Conservation (phyloP, 768 basidiomycete genomes). For the Butyriboletus loyo region DNA sequence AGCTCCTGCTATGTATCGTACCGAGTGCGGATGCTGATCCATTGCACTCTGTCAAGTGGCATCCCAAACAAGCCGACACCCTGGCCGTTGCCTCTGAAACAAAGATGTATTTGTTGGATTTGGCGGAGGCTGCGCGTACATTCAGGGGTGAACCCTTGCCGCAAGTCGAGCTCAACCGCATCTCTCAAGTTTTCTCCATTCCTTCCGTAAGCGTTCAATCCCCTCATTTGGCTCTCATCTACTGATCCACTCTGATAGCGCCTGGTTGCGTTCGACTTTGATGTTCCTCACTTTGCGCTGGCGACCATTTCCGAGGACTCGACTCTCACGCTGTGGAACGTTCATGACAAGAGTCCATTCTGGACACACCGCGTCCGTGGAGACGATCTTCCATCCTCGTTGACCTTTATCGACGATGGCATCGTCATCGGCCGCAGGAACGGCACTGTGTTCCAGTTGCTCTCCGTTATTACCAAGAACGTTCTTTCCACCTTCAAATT, state of each 20-base stretch:
- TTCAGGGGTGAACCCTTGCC: conserved; percentile 64
- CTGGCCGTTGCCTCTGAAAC: conserved; percentile 81
- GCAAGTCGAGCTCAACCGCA: conserved; percentile 65
- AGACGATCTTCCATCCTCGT: conserved; percentile 76
- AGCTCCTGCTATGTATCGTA: conserved; percentile 68
- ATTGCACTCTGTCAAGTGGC: conserved; percentile 84
- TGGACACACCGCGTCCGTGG: conserved; percentile 74
- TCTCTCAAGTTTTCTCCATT: conserved; percentile 65
- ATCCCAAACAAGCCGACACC: conserved; percentile 75
- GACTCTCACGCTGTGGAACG: conserved; percentile 78
- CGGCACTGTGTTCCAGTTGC: conserved; percentile 79
- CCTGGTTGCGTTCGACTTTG: conserved; percentile 83
- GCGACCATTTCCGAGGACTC: conserved; percentile 84
- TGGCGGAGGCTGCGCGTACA: conserved; percentile 56
- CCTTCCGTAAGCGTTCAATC: conserved; percentile 53
- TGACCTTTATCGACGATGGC: conserved; percentile 85
- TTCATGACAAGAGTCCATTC: conserved; percentile 72
- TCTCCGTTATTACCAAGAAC: conserved; percentile 69
- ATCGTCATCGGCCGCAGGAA: conserved; percentile 81
- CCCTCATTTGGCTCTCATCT: neutral
- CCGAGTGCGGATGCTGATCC: conserved; percentile 52
- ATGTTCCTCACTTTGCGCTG: conserved; percentile 69
- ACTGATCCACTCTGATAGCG: conserved; percentile 43
- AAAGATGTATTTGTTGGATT: conserved; percentile 73
- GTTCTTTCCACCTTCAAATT: conserved; percentile 81